Evolutionary conservation across 2,329 filamentous ascomycete genomes (phyloP).

Genomic region (Cercospora zeina): DNA sequence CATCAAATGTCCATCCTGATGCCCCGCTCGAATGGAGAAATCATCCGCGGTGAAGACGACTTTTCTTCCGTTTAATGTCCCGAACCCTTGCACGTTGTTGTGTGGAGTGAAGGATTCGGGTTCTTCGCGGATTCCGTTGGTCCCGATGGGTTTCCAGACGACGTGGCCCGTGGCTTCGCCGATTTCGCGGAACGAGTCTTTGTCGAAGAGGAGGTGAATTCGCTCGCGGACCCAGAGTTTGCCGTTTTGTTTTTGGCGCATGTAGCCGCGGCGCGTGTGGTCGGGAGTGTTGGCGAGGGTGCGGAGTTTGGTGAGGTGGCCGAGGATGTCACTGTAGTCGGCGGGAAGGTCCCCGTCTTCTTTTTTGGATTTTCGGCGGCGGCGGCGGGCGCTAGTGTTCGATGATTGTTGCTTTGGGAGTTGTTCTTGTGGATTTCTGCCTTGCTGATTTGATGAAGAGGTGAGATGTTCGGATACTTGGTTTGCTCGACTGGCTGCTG

Average conservation of each 20-base stretch:
- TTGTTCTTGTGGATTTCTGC: conserved; percentile 23
- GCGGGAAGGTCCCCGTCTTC: conserved; percentile 52
- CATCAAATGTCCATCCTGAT: conserved; percentile 62
- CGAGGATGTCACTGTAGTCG: conserved; percentile 63
- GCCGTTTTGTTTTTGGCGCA: conserved; percentile 63
- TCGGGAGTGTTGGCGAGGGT: conserved; percentile 58
- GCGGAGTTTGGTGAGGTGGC: conserved; percentile 56
- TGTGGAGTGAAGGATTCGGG: conserved; percentile 57
- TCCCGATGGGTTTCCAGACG: conserved; percentile 54
- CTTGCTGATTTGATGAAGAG: neutral
- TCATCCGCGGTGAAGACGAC: conserved; percentile 65
- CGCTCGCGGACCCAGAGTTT: conserved; percentile 67
- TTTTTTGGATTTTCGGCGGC: conserved; percentile 40
- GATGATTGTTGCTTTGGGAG: conserved; percentile 43
- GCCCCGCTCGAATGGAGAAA: conserved; percentile 63
- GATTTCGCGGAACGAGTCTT: conserved; percentile 58
- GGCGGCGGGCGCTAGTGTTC: conserved; percentile 26
- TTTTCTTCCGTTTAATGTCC: conserved; percentile 54
- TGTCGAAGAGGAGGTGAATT: conserved; percentile 59
- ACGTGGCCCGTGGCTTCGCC: conserved; percentile 62
- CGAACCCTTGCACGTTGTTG: conserved; percentile 61
- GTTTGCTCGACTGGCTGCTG: conserved; percentile 32
- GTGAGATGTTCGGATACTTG: conserved; percentile 38
- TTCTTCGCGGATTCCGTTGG: conserved; percentile 47
- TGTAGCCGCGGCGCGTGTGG: conserved; percentile 56